Evolutionary conservation across 2,329 filamentous ascomycete genomes (phyloP).

Genomic region (Phyllosticta citribraziliensis): DNA sequence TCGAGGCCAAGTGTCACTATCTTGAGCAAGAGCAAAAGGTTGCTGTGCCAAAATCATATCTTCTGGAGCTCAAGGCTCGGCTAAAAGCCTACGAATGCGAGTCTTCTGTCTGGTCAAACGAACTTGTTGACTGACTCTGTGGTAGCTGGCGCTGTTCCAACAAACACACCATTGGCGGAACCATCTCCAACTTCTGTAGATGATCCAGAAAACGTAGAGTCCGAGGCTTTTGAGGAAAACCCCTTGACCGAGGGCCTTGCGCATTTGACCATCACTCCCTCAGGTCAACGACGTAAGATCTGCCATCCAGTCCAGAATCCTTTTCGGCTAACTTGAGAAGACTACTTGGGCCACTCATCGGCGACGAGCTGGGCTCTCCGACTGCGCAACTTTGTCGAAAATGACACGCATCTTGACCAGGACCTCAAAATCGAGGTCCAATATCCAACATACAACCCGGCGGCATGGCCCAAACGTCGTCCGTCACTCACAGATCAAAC

Average conservation of each 20-base stretch:
- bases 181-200: background rate
- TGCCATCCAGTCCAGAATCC: background rate
- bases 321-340: background rate
- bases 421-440: slow-evolving; percentile 22
- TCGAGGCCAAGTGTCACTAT: slow-evolving; percentile 14
- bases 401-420: slow-evolving; percentile 23
- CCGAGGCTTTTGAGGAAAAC: slow-evolving; percentile 5
- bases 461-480: slow-evolving; percentile 27
- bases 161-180: background rate
- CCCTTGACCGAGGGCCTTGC: slow-evolving; percentile 9
- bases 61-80: slow-evolving; percentile 14
- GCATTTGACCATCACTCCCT: slow-evolving; percentile 9
- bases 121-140: background rate
- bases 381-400: slow-evolving; percentile 17
- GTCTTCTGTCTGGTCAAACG: background rate
- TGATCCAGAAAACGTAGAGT: background rate
- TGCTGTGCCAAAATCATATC: slow-evolving; percentile 15
- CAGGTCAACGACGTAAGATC: slow-evolving; percentile 5
- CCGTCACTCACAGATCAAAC: slow-evolving; percentile 17
- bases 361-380: slow-evolving; percentile 17
- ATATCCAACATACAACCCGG: slow-evolving; percentile 25
- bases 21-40: slow-evolving; percentile 14
- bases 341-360: slow-evolving; percentile 19
- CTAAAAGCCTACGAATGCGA: slow-evolving; percentile 13
- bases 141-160: background rate